Evolutionary conservation across 495 filamentous ascomycete genomes (phyloP).

Genomic region (Xylaria grammica): DNA sequence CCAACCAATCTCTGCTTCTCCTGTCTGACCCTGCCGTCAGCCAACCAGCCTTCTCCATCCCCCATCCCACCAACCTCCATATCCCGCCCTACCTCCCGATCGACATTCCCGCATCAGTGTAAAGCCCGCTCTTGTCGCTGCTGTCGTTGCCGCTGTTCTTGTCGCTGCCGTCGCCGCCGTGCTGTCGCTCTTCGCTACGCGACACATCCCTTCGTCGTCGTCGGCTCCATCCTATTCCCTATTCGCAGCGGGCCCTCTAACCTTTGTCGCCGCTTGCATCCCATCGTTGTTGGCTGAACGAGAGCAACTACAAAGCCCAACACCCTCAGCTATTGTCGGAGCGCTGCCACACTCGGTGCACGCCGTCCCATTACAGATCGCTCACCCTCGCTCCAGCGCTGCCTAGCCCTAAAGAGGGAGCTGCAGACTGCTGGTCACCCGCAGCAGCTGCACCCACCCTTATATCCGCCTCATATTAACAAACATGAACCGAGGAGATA

Average conservation of each 20-base stretch:
- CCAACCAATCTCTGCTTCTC: conserved; percentile 32
- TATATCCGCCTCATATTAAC: conserved; percentile 29
- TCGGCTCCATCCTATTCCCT: not conserved
- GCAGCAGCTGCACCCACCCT: conserved; percentile 35
- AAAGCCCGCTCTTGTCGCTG: not conserved
- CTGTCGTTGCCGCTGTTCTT: conserved; percentile 24
- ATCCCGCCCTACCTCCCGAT: conserved; percentile 11
- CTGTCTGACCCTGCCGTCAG: conserved; percentile 32
- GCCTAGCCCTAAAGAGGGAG: conserved; percentile 38
- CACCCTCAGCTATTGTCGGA: conserved; percentile 10
- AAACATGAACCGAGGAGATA: conserved; percentile 64
- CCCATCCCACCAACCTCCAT: conserved; percentile 23
- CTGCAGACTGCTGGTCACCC: conserved; percentile 41
- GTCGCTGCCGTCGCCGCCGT: not conserved
- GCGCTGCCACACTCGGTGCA: conserved; percentile 24
- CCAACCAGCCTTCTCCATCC: conserved; percentile 36
- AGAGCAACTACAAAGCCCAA: not conserved
- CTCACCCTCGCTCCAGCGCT: conserved; percentile 12
- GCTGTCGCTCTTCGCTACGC: conserved; percentile 12
- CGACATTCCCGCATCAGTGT: conserved; percentile 20
- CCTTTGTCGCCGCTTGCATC: not conserved
- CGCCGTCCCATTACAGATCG: conserved; percentile 5
- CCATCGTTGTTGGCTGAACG: not conserved
- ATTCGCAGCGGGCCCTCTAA: not conserved
- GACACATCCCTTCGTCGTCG: not conserved